phyloP scores from a whole-genome alignment of 2,329 filamentous ascomycete genomes.

The Pyrenophora seminiperda region DNA sequence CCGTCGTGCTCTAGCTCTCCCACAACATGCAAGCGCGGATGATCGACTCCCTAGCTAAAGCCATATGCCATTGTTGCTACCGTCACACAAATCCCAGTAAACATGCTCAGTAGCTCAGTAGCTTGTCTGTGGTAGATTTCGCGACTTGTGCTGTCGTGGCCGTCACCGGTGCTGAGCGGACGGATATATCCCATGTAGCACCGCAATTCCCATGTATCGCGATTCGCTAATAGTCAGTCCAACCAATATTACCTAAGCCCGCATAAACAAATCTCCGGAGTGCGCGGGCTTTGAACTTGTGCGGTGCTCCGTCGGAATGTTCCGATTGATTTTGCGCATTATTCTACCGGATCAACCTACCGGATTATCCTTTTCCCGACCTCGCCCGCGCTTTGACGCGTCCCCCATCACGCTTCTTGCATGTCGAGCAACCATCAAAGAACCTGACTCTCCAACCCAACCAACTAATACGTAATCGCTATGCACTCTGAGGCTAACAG shows the following conservation, averaged over 20 bases:
- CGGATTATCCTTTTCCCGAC: conserved; percentile 6
- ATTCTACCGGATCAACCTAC: too few relatives aligned
- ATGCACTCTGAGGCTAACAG: conserved; percentile 11
- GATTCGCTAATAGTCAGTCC: too few relatives aligned
- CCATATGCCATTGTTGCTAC: not conserved
- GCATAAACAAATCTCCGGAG: too few relatives aligned
- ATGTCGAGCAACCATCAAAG: conserved; percentile 6
- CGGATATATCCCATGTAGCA: too few relatives aligned
- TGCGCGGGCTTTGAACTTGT: not conserved
- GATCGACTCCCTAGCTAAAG: conserved; percentile 6
- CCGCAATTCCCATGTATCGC: too few relatives aligned
- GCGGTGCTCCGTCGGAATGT: too few relatives aligned
- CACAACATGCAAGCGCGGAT: conserved; percentile 12
- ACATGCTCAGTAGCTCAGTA: too few relatives aligned
- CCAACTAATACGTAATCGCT: conserved; percentile 1
- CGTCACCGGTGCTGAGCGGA: too few relatives aligned
- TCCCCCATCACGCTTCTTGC: conserved; percentile 1
- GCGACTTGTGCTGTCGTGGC: too few relatives aligned
- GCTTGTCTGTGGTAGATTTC: too few relatives aligned
- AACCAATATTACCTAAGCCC: too few relatives aligned
- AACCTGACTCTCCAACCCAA: conserved; percentile 1
- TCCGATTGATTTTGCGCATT: too few relatives aligned
- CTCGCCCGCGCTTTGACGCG: conserved; percentile 15
- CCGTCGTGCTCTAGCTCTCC: not conserved
- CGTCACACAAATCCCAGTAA: not conserved